phyloP scores from a whole-genome alignment of 2,329 filamentous ascomycete species.

The Arthroderma sp. region DNA sequence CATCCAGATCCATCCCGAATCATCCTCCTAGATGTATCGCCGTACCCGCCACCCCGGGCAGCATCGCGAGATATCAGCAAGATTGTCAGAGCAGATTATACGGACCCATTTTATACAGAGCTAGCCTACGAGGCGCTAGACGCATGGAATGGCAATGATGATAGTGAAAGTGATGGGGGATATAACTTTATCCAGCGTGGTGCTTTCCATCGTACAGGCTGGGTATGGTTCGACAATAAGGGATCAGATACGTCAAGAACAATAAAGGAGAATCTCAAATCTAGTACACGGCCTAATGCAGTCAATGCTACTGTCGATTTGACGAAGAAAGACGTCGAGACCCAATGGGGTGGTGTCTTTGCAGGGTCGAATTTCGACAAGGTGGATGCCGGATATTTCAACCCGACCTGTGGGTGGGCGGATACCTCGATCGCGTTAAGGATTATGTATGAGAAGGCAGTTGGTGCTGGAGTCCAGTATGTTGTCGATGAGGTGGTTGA shows the following conservation, averaged over 20 bases:
- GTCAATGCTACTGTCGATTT: slow-evolving; percentile 26
- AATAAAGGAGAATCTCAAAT: slow-evolving; percentile 42
- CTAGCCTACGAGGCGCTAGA: slow-evolving; percentile 54
- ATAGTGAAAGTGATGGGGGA: too few relatives aligned
- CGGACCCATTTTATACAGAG: slow-evolving; percentile 49
- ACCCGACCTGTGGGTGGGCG: slow-evolving; percentile 41
- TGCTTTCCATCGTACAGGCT: slow-evolving; percentile 27
- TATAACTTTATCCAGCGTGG: too few relatives aligned
- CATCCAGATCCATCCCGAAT: slow-evolving; percentile 32
- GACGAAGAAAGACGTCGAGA: slow-evolving; percentile 27
- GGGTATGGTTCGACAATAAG: slow-evolving; percentile 43
- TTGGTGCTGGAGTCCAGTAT: slow-evolving; percentile 34
- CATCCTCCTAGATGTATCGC: too few relatives aligned
- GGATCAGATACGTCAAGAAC: slow-evolving; percentile 36
- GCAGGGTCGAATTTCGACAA: slow-evolving; percentile 23
- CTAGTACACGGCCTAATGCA: slow-evolving; percentile 29
- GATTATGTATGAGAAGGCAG: slow-evolving; percentile 32
- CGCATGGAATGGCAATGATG: slow-evolving; percentile 31
- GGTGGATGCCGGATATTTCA: slow-evolving; percentile 34
- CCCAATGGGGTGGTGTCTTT: slow-evolving; percentile 31
- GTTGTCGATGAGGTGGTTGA: slow-evolving; percentile 31
- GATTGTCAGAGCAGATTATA: slow-evolving; percentile 56
- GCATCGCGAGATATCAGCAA: slow-evolving; percentile 66
- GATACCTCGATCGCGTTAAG: slow-evolving; percentile 37
- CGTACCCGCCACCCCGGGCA: slow-evolving; percentile 26